A percentile compares a stretch with the other conserved stretches of the same genome.
These are phyloP conservation scores for Aurifilum marmelostoma DNA, from an alignment of 2,329 filamentous ascomycete species.

Conservation along the genomic window DNA sequence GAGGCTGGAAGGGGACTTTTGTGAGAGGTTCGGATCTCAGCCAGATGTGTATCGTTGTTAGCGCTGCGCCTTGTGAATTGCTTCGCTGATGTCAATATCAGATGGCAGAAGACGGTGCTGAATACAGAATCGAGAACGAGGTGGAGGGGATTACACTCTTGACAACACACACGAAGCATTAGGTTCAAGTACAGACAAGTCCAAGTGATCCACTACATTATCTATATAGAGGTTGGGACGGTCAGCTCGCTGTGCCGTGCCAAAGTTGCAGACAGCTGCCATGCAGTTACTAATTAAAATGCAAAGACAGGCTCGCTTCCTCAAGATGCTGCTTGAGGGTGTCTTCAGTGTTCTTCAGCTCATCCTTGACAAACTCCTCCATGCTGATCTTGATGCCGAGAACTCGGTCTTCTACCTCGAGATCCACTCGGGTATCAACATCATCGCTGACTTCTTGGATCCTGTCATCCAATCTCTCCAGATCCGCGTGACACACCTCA, in stretches of 20 bases:
- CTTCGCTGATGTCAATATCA: background rate
- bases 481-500: background rate
- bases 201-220: background rate
- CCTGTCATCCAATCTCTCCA: slow-evolving; percentile 6
- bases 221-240: background rate
- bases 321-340: slow-evolving; percentile 11
- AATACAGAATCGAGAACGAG: background rate
- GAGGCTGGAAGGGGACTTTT: background rate
- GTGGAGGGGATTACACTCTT: background rate
- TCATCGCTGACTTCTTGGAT: slow-evolving; percentile 17
- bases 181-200: background rate
- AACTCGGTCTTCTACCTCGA: slow-evolving; percentile 16
- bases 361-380: slow-evolving; percentile 19
- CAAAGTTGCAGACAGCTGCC: background rate
- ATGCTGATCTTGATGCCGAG: slow-evolving; percentile 10
- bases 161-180: background rate
- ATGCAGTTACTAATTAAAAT: slow-evolving; percentile 8
- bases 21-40: background rate
- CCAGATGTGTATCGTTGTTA: background rate
- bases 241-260: background rate
- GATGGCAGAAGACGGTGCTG: background rate
- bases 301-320: slow-evolving; percentile 14
- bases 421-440: slow-evolving; percentile 8
- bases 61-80: background rate
- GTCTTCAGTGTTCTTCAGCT: slow-evolving; percentile 15